These are phyloP conservation scores for Delphinella strobiligena DNA, from an alignment of 2,329 filamentous ascomycete genomes.

Conservation along the genomic window DNA sequence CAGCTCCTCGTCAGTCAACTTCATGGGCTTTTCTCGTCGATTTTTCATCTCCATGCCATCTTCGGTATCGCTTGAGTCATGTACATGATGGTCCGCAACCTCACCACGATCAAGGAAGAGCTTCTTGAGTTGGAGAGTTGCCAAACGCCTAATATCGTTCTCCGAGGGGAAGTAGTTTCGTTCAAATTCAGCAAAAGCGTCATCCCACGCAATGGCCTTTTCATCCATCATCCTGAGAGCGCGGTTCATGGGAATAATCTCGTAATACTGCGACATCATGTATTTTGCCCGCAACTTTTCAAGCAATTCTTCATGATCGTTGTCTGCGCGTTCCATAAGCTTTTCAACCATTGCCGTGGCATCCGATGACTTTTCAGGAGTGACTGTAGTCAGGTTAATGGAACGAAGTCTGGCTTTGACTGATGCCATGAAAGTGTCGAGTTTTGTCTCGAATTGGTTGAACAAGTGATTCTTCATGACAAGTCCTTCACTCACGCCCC, in stretches of 20 bases:
- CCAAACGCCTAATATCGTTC: constrained; percentile 87
- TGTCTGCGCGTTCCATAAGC: constrained; percentile 65
- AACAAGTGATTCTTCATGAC: constrained; percentile 89
- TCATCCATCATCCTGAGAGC: constrained; percentile 85
- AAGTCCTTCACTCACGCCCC: constrained; percentile 94
- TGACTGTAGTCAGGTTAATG: constrained; percentile 83
- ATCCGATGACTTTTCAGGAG: constrained; percentile 72
- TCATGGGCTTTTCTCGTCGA: constrained; percentile 16
- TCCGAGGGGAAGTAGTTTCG: constrained; percentile 85
- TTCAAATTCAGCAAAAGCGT: constrained; percentile 81
- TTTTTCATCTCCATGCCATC: constrained; percentile 42
- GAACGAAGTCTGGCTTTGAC: constrained; percentile 73
- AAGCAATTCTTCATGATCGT: constrained; percentile 65
- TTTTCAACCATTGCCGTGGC: constrained; percentile 73
- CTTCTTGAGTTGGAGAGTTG: constrained; percentile 83
- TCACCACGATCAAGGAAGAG: constrained; percentile 83
- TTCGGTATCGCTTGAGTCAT: constrained; percentile 42
- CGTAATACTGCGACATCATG: constrained; percentile 89
- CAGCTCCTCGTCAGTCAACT: constrained; percentile 34
- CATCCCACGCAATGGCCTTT: constrained; percentile 87
- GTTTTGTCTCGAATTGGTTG: constrained; percentile 64
- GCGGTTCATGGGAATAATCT: constrained; percentile 85
- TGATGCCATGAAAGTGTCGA: constrained; percentile 77
- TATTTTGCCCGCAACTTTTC: constrained; percentile 80
- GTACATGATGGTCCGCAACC: constrained; percentile 41